Evolutionary conservation across 257 asterid species (phyloP), one percentile per base, ranked within the genome.

Genomic region (Buddleja alternifolia): DNA sequence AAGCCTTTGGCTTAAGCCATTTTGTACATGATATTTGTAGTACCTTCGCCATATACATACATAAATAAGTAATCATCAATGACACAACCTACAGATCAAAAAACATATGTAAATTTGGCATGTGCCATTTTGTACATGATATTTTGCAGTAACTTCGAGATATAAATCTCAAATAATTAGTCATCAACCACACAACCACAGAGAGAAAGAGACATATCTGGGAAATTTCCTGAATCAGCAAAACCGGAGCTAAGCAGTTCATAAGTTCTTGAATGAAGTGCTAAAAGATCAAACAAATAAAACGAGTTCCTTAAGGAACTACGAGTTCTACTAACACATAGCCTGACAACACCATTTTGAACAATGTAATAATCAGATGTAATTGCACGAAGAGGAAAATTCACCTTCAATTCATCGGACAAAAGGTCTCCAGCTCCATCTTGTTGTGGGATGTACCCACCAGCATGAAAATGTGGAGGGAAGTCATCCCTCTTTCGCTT

Each of bases 391-490:
- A 63, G 4, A 17, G 77, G 42, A 69, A 39, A 11, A 44, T 53
- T 46, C 67, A 86, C 98, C 93, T 93, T 83, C 41, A 73, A 54
- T 42, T 69, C 87, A 70, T 80, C 81, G 61, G 85, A 70, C 53
- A 70, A 65, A 47, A 72, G 46, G 64, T 87, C 95, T 29, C 86
- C 90, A 56, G 98, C 89, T 68, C 98, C 98, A 82, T 93, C 98
- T 80, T 88, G 98, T 76, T 93, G 98, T 17, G 98, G 97, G 75
- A 93, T 93, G 80, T 82, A 85, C 66, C 94, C 95, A 64, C 92
- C 94, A 73, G 88, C 72, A 53, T 75, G 80, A 73, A 78, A 79
- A 63, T 87, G 92, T 23, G 97, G 77, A 61, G 89, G 78, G 52
- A 86, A 63, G 45, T 88, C 97, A 8, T 88, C 98, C 77, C 98